Conservation (phyloP, 2,329 filamentous ascomycete genomes). For the Penicillium brevicompactum region DNA sequence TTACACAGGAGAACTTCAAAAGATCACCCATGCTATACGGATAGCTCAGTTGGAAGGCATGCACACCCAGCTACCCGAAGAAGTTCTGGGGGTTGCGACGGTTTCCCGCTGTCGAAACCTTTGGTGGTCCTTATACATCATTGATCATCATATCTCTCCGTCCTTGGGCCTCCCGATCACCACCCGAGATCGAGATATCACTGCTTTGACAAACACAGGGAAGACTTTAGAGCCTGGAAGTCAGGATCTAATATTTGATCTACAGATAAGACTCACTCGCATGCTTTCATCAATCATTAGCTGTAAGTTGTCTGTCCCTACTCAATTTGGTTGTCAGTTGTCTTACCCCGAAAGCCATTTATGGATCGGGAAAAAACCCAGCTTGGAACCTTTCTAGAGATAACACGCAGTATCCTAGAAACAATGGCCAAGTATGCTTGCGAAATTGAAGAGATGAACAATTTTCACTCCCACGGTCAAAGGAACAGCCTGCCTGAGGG, state of each 20-base stretch:
- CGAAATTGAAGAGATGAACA: not conserved
- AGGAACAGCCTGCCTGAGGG: not conserved
- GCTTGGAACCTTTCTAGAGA: not conserved
- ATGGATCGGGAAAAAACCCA: not conserved
- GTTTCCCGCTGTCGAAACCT: slow-evolving; percentile 39
- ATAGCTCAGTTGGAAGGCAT: slow-evolving; percentile 47
- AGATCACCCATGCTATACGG: slow-evolving; percentile 45
- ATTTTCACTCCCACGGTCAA: not conserved
- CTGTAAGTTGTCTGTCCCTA: not conserved
- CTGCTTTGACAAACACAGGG: not conserved
- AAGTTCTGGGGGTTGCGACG: slow-evolving; percentile 35
- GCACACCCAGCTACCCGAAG: slow-evolving; percentile 44
- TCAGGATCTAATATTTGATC: not conserved
- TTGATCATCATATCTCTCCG: slow-evolving; percentile 45
- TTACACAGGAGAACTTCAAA: not conserved
- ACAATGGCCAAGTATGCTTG: not conserved
- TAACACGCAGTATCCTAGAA: not conserved
- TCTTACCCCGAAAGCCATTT: not conserved
- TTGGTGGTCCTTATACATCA: slow-evolving; percentile 48
- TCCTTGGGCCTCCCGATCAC: slow-evolving; percentile 45
- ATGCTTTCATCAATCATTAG: not conserved
- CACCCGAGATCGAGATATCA: slow-evolving; percentile 29
- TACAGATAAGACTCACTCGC: not conserved
- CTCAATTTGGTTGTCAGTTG: too few relatives aligned
- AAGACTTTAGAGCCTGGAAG: not conserved